Percentiles rank a stretch among this genome's conserved stretches.
Evolutionary conservation across 306 rosid genomes (phyloP).

Genomic region (Medicago arabica): DNA sequence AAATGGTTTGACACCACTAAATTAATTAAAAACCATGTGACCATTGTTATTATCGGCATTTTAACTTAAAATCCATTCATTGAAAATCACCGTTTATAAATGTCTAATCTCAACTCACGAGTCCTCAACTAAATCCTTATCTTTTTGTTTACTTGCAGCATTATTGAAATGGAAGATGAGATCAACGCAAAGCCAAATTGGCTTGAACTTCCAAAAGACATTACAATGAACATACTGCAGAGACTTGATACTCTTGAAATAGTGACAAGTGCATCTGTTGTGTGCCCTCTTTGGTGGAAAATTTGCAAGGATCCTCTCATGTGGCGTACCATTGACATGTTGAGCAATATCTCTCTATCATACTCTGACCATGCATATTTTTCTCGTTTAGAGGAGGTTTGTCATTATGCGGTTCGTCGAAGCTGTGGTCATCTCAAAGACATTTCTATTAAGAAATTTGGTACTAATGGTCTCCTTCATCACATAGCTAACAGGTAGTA

Average conservation of each 20-base stretch:
- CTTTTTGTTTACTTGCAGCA: too few relatives aligned
- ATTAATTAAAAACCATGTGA: too few relatives aligned
- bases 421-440: not conserved
- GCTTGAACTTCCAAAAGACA: not conserved
- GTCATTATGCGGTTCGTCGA: not conserved
- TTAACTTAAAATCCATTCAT: too few relatives aligned
- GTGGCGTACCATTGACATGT: not conserved
- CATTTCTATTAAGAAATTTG: not conserved
- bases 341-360: not conserved
- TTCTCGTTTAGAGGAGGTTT: not conserved
- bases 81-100: too few relatives aligned
- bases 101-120: too few relatives aligned
- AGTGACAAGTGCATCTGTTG: not conserved
- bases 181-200: not conserved
- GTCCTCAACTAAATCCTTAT: too few relatives aligned
- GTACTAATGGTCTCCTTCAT: not conserved
- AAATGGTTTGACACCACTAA: too few relatives aligned
- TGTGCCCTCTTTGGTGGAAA: not conserved
- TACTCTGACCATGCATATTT: rapidly evolving
- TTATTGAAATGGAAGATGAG: too few relatives aligned
- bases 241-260: not conserved
- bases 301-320: not conserved
- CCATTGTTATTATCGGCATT: too few relatives aligned
- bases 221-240: not conserved
- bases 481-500: not conserved